phyloP scores from a whole-genome alignment of 1,284 basidiomycete species.

The Retiboletus flavoniger region DNA sequence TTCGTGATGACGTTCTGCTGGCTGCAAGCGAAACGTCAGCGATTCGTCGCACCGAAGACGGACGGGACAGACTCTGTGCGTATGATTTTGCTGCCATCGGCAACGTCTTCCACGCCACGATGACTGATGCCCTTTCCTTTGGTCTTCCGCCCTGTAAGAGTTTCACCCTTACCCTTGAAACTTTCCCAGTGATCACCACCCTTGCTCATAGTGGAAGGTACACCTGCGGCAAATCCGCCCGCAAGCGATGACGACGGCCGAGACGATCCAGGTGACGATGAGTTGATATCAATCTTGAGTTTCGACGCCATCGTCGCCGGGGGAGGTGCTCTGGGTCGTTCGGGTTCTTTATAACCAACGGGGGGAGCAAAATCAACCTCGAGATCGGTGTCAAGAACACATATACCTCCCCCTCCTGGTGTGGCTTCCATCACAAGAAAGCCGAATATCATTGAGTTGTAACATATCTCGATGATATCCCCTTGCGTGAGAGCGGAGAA shows the following conservation, averaged over 20 bases:
- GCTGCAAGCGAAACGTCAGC: conserved; percentile 43
- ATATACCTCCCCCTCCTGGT: conserved; percentile 88
- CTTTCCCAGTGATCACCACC: conserved; percentile 83
- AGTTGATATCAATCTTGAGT: conserved; percentile 89
- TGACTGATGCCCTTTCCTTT: conserved; percentile 89
- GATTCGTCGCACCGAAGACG: neutral
- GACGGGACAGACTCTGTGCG: conserved; percentile 73
- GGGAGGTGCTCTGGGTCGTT: conserved; percentile 77
- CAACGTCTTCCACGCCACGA: conserved; percentile 76
- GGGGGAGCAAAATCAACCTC: conserved; percentile 85
- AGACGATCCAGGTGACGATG: conserved; percentile 77
- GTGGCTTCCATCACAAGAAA: conserved; percentile 93
- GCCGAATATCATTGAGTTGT: conserved; percentile 92
- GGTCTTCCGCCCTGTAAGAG: conserved; percentile 82
- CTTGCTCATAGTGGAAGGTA: conserved; percentile 58
- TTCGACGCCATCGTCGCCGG: conserved; percentile 95
- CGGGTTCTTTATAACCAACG: conserved; percentile 86
- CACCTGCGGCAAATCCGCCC: conserved; percentile 60
- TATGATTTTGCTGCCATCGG: conserved; percentile 83
- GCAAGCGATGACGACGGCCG: conserved; percentile 74
- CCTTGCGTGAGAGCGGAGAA: conserved; percentile 90
- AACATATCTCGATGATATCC: conserved; percentile 89
- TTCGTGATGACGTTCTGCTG: conserved; percentile 85
- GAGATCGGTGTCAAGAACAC: conserved; percentile 92
- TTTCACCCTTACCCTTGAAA: conserved; percentile 92